Evolutionary conservation across 768 basidiomycete genomes (phyloP), one percentile per base, ranked within the genome.

Genomic region (Cytidiella melzeri): DNA sequence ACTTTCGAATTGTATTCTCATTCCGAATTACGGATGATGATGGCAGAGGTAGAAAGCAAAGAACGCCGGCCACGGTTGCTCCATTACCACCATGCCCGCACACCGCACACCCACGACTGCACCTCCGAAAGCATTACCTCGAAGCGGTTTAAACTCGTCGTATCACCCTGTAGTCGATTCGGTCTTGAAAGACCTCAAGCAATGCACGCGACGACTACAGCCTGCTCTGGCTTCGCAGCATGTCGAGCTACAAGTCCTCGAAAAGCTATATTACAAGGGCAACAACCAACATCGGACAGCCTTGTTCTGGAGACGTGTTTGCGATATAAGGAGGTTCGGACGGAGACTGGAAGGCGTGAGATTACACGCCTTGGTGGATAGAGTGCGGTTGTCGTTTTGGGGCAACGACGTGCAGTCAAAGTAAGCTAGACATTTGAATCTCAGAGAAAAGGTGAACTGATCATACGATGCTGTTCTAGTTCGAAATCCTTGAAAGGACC

Each of bases 221-320:
- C 60, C 69, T 36, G 66, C 69, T 10, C 56, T 79, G 40, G 53
- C 67, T 13, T 60, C 69, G 12, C 71, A 76, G 37, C 55, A 65
- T 2, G 72, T 77, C 23, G 85, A 88, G 57, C 61, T 79, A 4
- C 74, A 75, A 45, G 63, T 86, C 18, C 69, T 90, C 28, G 79
- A 83, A 56, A 72, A 83, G 52, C 61, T 90, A 1, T 83, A 82
- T 61, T 90, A 91, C 67, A 87, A 87, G 57, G 80, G 79, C 54
- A 87, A 84, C 60, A 91, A 89, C 55, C 88, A 92, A 58, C 85
- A 87, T 61, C 74, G 80, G 25, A 61, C 71, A 3, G 75, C 83
- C 21, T 64, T 88, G 10, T 88, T 87, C 63, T 90, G 86, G 84
- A 71, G 76, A 57, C 79, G 79, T 25, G 68, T 84, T 13, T 57